Conservation (phyloP, 2,329 filamentous ascomycete genomes). For the Hypoxylon sp. region DNA sequence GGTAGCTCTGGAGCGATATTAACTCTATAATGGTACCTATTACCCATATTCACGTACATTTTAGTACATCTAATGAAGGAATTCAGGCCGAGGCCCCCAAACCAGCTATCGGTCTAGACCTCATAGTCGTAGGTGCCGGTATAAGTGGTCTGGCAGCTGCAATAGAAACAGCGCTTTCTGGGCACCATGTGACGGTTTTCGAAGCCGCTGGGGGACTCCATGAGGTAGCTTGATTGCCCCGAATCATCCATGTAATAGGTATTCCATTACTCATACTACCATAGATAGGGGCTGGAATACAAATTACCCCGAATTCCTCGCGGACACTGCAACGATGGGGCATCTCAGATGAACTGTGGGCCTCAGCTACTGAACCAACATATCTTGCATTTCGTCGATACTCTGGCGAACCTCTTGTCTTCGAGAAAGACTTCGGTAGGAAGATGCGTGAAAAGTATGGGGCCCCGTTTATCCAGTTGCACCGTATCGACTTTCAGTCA, state of each 20-base stretch:
- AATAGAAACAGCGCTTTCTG: conserved; percentile 57
- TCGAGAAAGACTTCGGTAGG: conserved; percentile 66
- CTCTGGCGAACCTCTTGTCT: conserved; percentile 64
- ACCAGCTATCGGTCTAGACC: conserved; percentile 48
- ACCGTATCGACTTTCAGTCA: conserved; percentile 73
- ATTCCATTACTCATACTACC: conserved; percentile 12
- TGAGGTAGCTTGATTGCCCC: conserved; percentile 52
- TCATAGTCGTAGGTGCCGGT: conserved; percentile 62
- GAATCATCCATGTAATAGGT: not conserved
- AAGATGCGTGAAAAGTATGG: conserved; percentile 69
- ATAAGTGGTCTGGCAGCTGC: conserved; percentile 60
- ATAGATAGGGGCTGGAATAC: conserved; percentile 68
- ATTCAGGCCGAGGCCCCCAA: conserved; percentile 17
- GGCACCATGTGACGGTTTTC: conserved; percentile 60
- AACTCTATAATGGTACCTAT: conserved; percentile 27
- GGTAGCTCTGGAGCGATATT: not conserved
- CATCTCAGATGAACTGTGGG: conserved; percentile 62
- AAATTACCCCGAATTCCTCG: conserved; percentile 66
- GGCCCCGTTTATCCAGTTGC: conserved; percentile 72
- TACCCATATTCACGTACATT: not conserved
- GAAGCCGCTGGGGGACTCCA: conserved; percentile 60
- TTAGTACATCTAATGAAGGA: conserved; percentile 1
- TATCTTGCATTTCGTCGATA: conserved; percentile 68
- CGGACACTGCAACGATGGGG: conserved; percentile 66
- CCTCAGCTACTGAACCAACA: conserved; percentile 60